A percentile compares a stretch with the other conserved stretches of the same genome.
Evolutionary conservation across 2,329 filamentous ascomycete species (phyloP).

Genomic region (Fusarium incarnatum): DNA sequence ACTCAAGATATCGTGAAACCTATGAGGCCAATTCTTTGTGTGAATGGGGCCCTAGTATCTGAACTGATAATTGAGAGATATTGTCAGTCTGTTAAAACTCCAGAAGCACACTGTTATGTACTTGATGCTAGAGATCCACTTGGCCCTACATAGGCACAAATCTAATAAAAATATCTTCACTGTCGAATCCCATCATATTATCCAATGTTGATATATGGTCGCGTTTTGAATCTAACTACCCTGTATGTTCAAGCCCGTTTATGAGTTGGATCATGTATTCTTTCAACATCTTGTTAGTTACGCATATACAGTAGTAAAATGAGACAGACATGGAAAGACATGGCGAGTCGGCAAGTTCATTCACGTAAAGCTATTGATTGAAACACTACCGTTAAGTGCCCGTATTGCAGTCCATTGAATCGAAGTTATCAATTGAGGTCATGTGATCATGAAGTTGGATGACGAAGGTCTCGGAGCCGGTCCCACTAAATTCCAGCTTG

Average conservation of each 20-base stretch:
- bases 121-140: accelerated
- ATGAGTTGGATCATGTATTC: not conserved
- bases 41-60: too few species aligned
- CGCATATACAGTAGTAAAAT: not conserved
- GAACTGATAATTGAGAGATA: too few species aligned
- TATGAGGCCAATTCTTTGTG: too few species aligned
- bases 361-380: accelerated
- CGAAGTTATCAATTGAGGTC: not conserved
- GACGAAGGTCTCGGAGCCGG: conserved; percentile 29
- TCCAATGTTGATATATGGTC: not conserved
- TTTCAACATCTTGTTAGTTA: not conserved
- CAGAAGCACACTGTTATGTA: not conserved
- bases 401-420: not conserved
- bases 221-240: not conserved
- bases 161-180: not conserved
- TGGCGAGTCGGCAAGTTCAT: not conserved
- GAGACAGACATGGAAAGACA: not conserved
- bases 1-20: too few species aligned
- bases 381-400: not conserved
- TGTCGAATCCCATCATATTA: not conserved
- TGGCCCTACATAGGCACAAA: too few species aligned
- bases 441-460: conserved; percentile 18
- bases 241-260: not conserved
- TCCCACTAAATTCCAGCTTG: conserved; percentile 42
- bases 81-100: too few species aligned